Conservation (phyloP, 139 green algal genomes). For the Coelastrella sp. region DNA sequence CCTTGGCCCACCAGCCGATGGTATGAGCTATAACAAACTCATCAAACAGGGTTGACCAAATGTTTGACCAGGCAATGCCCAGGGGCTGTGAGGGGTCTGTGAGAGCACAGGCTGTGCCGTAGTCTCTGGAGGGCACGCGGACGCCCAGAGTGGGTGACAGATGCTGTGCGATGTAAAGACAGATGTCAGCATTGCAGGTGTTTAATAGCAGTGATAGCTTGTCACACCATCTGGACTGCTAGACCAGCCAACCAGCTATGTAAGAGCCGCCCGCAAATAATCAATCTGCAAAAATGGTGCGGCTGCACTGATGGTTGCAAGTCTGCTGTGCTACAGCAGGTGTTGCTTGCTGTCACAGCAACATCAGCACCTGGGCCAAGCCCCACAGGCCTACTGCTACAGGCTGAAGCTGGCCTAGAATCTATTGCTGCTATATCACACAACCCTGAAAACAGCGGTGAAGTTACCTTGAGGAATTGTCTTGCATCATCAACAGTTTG, state of each 20-base stretch:
- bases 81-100: conserved; percentile 52
- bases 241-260: no score
- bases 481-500: conserved; percentile 82
- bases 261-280: no score
- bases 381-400: no score
- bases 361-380: no score
- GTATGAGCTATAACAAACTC: conserved; percentile 96
- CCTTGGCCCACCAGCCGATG: conserved; percentile 81
- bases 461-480: conserved; percentile 74
- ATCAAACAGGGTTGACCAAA: conserved; percentile 81
- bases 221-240: no score
- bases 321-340: no score
- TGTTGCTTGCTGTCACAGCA: no score
- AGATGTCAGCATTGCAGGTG: no score
- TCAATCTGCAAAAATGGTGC: no score
- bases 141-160: conserved; percentile 84
- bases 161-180: conserved; percentile 67
- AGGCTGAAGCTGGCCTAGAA: no score
- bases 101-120: conserved; percentile 63
- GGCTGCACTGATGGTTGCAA: no score
- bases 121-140: conserved; percentile 80
- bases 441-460: neutral
- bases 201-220: no score
- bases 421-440: neutral
- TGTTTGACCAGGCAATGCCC: conserved; percentile 66